These are phyloP conservation scores for Fraxinus excelsior DNA, from an alignment of 257 asterid genomes.

Conservation along the genomic window DNA sequence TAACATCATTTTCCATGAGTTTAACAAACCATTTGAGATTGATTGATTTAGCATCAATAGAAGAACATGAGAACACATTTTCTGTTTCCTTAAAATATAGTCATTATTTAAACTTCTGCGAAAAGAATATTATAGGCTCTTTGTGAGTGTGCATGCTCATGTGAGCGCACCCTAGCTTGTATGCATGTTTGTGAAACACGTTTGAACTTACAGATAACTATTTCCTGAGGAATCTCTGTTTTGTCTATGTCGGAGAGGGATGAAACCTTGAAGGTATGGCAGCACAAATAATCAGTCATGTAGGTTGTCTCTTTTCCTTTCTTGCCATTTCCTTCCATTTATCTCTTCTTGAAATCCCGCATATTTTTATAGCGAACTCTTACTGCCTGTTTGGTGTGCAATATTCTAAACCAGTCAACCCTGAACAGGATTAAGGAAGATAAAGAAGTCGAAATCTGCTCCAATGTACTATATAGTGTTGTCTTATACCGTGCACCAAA, in stretches of 20 bases:
- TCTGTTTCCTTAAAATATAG: not conserved
- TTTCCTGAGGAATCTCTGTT: not conserved
- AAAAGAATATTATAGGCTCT: not conserved
- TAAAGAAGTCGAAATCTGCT: not conserved
- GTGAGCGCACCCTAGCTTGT: not conserved
- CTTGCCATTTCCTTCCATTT: not conserved
- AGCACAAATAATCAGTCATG: not conserved
- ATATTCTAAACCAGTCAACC: not conserved
- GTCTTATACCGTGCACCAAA: not conserved
- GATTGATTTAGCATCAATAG: not conserved
- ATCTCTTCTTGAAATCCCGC: not conserved
- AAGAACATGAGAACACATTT: not conserved
- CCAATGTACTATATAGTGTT: not conserved
- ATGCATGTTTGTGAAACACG: not conserved
- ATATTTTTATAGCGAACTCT: not conserved
- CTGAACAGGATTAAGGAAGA: not conserved
- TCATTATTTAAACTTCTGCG: too few relatives aligned
- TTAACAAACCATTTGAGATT: not conserved
- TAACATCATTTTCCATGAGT: not conserved
- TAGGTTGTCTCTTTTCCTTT: not conserved
- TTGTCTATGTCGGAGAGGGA: not conserved
- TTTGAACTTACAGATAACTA: not conserved
- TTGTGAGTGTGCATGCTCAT: not conserved
- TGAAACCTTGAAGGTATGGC: not conserved
- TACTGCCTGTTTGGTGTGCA: not conserved